Evolutionary conservation across 352 stramenopile species (phyloP), one percentile per base, ranked within the genome.

Genomic region (Saprolegnia parasitica): DNA sequence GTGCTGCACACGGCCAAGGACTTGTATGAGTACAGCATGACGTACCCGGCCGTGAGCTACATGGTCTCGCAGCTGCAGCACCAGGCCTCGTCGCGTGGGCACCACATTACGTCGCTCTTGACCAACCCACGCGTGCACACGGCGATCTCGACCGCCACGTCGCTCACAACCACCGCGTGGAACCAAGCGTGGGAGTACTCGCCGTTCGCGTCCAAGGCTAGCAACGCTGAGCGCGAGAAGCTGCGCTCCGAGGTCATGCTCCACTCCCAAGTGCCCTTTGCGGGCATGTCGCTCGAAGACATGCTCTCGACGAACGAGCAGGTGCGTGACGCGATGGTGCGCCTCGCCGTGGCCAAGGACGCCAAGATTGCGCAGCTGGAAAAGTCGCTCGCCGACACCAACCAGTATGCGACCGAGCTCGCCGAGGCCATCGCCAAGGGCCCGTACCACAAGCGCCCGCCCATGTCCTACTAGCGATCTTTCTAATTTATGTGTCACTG

Each of bases 371-470:
- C 18, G 6, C 26, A 32, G 35, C 56, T 65, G 6, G 29, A 65
- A 52, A 16, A 18, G 18, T 32, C 39, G 35, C 24, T 65, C 5
- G 39, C 39, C 6, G 56, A 32, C 40, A 52, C 56, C 1, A 52
- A 23, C 6, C 24, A n/a, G 9, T 65, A 35, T 32, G 56, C 56
- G 1, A 65, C 46, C 40, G 56, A 65, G 35, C 35, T 65, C 16
- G 56, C 56, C 20, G 56, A 65, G 35, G 56, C 56, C 18, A 65
- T 65, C 24, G 56, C 56, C 21, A 35, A 37, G n/a, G 56, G 56
- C n/a, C 56, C 56, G n/a, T 21, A 24, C 20, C 54, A n/a, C 54
- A n/a, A 24, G 15, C 32, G 39, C 32, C 24, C 39, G 15, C 29
- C 56, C 11, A 20, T 46, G 21, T 49, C 42, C 18, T 49, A 49